These are phyloP conservation scores for Auricularia sp. DNA, from an alignment of 768 basidiomycete species.

Conservation along the genomic window DNA sequence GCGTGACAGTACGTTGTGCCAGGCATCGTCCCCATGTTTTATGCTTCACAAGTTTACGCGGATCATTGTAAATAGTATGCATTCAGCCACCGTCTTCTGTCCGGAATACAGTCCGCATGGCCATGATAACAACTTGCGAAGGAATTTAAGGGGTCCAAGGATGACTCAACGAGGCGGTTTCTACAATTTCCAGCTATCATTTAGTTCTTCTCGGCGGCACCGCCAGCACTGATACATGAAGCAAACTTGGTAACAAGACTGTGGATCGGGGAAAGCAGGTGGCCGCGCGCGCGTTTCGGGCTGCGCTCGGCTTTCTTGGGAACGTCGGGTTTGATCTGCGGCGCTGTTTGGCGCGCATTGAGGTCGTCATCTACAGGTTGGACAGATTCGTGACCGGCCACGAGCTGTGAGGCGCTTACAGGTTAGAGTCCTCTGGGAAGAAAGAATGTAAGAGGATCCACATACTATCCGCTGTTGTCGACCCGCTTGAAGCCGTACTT, in stretches of 20 bases:
- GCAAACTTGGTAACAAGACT: background rate
- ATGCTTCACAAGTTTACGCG: too few relatives aligned
- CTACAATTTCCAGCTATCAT: too few relatives aligned
- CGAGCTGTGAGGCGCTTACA: conserved; percentile 31
- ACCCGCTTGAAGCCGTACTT: conserved; percentile 72
- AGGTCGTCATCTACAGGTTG: background rate
- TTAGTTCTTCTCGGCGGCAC: too few relatives aligned
- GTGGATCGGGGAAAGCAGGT: background rate
- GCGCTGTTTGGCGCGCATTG: background rate
- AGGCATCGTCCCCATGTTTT: too few relatives aligned
- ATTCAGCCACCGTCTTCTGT: too few relatives aligned
- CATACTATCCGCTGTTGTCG: conserved; percentile 58
- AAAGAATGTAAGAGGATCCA: conserved; percentile 14
- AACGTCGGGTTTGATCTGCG: background rate
- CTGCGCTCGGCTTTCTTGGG: background rate
- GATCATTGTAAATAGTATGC: too few relatives aligned
- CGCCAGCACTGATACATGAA: background rate
- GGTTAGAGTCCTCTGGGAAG: conserved; percentile 8
- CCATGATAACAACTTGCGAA: too few relatives aligned
- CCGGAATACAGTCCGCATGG: too few relatives aligned
- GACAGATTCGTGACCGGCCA: conserved; percentile 69
- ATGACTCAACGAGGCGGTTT: too few relatives aligned
- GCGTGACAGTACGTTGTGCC: background rate
- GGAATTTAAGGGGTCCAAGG: too few relatives aligned
- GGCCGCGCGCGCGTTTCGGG: background rate